Percentiles rank a stretch among this genome's conserved stretches.
Evolutionary conservation across 2,329 filamentous ascomycete species (phyloP).

Genomic region (Fusarium domesticum): DNA sequence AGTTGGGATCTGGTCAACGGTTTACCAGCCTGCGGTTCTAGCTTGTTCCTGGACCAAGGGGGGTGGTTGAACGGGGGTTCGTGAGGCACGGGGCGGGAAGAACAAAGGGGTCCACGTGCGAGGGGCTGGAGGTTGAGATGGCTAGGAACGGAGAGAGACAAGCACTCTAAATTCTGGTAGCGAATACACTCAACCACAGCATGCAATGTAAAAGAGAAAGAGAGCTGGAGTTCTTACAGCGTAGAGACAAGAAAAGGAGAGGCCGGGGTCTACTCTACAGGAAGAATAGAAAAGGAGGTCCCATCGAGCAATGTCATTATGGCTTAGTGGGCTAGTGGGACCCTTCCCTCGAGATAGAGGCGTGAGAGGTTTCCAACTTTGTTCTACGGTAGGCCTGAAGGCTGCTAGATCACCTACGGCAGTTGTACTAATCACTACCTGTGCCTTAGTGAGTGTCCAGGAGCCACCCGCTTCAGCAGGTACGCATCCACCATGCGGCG

Average conservation of each 20-base stretch:
- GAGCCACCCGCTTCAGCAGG: not conserved
- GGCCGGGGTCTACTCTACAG: conserved; percentile 21
- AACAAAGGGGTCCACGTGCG: not conserved
- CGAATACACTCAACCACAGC: too few relatives aligned
- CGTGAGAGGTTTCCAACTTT: conserved; percentile 4
- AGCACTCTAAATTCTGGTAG: too few relatives aligned
- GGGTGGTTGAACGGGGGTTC: too few relatives aligned
- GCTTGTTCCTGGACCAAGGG: too few relatives aligned
- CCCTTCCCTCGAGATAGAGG: conserved; percentile 21
- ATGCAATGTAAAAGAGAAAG: too few relatives aligned
- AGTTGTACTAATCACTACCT: conserved; percentile 8
- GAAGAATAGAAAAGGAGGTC: conserved; percentile 27
- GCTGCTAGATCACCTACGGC: not conserved
- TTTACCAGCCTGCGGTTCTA: too few relatives aligned
- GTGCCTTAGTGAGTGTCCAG: conserved; percentile 2
- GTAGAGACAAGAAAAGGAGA: conserved; percentile 21
- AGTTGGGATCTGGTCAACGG: too few relatives aligned
- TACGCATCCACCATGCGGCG: not conserved
- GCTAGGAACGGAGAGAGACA: too few relatives aligned
- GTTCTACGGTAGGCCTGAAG: too few relatives aligned
- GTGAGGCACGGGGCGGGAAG: not conserved
- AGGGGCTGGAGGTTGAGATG: not conserved
- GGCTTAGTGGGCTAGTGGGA: conserved; percentile 20
- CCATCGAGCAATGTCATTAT: conserved; percentile 18
- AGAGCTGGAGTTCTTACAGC: too few relatives aligned